A percentile compares a stretch with the other conserved stretches of the same genome.
Conservation (phyloP, 805 yeast genomes). For the Cyberlindnera maritima region DNA sequence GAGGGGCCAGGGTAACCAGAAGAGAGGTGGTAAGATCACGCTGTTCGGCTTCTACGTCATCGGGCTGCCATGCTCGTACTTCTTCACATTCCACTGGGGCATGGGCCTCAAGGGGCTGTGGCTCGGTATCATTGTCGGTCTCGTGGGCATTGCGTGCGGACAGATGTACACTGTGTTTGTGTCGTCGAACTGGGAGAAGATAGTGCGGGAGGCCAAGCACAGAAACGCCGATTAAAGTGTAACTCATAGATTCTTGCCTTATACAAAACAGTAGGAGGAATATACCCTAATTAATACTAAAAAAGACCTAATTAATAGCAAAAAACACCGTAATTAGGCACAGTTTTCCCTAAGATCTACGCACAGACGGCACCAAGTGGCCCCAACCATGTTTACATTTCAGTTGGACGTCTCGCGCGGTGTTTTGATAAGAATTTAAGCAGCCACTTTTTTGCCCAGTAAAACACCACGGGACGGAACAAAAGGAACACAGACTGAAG, state of each 20-base stretch:
- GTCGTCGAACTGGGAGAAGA: slow-evolving; percentile 51
- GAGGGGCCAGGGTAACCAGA: slow-evolving; percentile 84
- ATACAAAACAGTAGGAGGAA: too few relatives aligned
- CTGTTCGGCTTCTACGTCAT: slow-evolving; percentile 65
- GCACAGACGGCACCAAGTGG: not conserved
- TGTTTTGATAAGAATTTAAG: not conserved
- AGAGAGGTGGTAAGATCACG: slow-evolving; percentile 70
- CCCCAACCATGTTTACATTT: slow-evolving; percentile 2
- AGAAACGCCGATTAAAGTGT: slow-evolving; percentile 26
- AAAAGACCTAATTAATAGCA: too few relatives aligned
- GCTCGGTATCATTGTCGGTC: slow-evolving; percentile 68
- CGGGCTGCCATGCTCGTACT: slow-evolving; percentile 66
- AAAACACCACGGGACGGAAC: not conserved
- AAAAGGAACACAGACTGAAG: too few relatives aligned
- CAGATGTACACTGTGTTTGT: slow-evolving; percentile 45
- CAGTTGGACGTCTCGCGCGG: not conserved
- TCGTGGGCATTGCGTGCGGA: slow-evolving; percentile 46
- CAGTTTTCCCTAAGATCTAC: too few relatives aligned
- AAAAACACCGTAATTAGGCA: too few relatives aligned
- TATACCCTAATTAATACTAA: too few relatives aligned
- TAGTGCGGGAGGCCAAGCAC: slow-evolving; percentile 43
- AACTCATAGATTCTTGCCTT: not conserved
- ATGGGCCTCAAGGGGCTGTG: slow-evolving; percentile 65
- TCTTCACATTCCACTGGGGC: slow-evolving; percentile 50
- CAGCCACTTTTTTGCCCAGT: not conserved